Evolutionary conservation across 169 alveolate genomes (phyloP).

Genomic region (Eimeria brunetti): DNA sequence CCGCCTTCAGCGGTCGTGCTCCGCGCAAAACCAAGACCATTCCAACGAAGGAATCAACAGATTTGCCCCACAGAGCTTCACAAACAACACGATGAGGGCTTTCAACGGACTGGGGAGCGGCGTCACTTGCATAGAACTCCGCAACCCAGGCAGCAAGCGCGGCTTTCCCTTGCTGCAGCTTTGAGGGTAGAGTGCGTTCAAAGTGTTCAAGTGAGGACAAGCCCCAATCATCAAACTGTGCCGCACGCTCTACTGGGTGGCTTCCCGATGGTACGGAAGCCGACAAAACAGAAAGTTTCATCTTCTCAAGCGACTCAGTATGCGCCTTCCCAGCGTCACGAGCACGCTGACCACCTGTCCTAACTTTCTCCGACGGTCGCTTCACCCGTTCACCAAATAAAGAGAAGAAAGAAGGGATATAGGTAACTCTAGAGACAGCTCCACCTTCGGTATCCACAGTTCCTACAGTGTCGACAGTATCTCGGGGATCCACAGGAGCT

Average conservation of each 20-base stretch:
- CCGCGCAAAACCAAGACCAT: not conserved
- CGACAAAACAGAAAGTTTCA: not conserved
- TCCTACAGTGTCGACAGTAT: not conserved
- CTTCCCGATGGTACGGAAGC: not conserved
- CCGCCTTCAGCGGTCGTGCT: not conserved
- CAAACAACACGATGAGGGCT: not conserved
- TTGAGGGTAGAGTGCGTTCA: not conserved
- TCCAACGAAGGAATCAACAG: not conserved
- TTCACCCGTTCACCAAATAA: not conserved
- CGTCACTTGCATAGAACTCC: not conserved
- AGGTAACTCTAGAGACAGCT: not conserved
- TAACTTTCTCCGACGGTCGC: not conserved
- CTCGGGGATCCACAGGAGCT: not conserved
- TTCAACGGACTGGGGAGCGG: not conserved
- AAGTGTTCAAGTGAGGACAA: not conserved
- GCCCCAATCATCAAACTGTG: not conserved
- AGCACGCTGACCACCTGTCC: not conserved
- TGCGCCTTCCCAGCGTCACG: not conserved
- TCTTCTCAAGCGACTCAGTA: not conserved
- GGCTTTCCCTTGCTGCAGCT: not conserved
- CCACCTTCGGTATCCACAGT: not conserved
- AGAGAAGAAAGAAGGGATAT: not conserved
- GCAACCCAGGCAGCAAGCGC: slow-evolving; percentile 32
- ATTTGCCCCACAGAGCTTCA: not conserved
- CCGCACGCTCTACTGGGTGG: not conserved